These are phyloP conservation scores for barrel medic (Medicago truncatula) DNA, from an alignment of 306 rosid species.

Conservation along the genomic window DNA sequence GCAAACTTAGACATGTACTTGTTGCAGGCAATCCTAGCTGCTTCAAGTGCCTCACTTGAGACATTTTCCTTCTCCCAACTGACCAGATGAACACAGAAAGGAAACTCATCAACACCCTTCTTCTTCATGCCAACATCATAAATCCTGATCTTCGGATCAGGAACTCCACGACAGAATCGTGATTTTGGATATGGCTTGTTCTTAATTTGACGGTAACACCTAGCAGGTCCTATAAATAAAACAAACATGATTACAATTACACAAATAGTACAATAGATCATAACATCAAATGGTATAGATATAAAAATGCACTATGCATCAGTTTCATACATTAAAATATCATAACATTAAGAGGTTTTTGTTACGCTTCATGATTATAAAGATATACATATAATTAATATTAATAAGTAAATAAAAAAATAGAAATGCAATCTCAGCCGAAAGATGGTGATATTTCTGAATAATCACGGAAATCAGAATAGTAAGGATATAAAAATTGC, in stretches of 20 bases:
- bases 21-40: not conserved
- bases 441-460: constrained; percentile 65
- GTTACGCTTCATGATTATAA: too few relatives aligned
- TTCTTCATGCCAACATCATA: not conserved
- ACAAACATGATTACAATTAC: not conserved
- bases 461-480: constrained; percentile 57
- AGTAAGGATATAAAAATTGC: constrained; percentile 13
- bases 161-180: not conserved
- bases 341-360: too few relatives aligned
- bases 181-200: not conserved
- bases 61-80: not conserved
- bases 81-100: not conserved
- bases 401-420: too few relatives aligned
- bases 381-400: too few relatives aligned
- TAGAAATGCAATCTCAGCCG: constrained; percentile 66
- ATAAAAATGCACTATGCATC: not conserved
- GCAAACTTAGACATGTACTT: not conserved
- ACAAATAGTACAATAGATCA: not conserved
- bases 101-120: not conserved
- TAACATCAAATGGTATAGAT: too few relatives aligned
- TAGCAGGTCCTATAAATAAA: not conserved
- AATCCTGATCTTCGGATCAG: not conserved
- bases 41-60: not conserved
- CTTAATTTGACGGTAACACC: not conserved
- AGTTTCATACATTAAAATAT: too few relatives aligned